Evolutionary conservation across 106 monocot genomes (phyloP), one percentile per base, ranked within the genome.

Genomic region (Phalaenopsis aphrodite): DNA sequence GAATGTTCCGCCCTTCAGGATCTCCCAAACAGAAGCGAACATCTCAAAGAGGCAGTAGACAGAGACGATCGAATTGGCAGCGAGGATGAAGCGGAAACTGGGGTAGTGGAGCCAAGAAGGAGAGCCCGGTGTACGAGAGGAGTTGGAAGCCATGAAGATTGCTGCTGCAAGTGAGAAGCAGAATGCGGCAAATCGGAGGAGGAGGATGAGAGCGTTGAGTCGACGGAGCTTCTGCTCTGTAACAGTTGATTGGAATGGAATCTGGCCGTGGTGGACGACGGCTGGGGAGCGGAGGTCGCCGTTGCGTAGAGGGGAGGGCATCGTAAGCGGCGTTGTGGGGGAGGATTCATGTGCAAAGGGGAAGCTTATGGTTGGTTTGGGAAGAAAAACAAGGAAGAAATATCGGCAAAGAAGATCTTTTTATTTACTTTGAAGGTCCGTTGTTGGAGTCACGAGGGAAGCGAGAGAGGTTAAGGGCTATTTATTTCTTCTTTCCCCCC

Each of bases 31-130:
- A 15, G 92, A 78, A 6, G 80, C 87, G 37, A 75, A 83, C 81
- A 88, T 84, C 84, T 94, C 90, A 67, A 88, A 52, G 80, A 94
- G 46, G 76, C 94, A 98, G 79, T 98, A 98, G 41, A 87, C 72
- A 79, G 94, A 85, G 19, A 92, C 90, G 84, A 98, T 87, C 24
- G 92, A 90, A 79, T 92, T 91, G 14, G 97, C 94, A 23, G 97
- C 97, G 66, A 98, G 81, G 43, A 91, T 76, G 57, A 43, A 85
- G 77, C 92, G 83, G 85, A 89, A 92, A 69, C 85, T 68, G 46
- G 78, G 72, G 82, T 82, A 85, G 78, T 89, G 78, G 56, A 75
- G 52, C 92, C 92, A 91, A n/a, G 88, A 83, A 45, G 81, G 77
- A 42, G 80, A 83, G 21, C 42, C 78, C 24, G 67, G 19, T 41